A percentile compares a stretch with the other conserved stretches of the same genome.
Conservation (phyloP, 2,329 filamentous ascomycete species). For the Penicillium sp. region DNA sequence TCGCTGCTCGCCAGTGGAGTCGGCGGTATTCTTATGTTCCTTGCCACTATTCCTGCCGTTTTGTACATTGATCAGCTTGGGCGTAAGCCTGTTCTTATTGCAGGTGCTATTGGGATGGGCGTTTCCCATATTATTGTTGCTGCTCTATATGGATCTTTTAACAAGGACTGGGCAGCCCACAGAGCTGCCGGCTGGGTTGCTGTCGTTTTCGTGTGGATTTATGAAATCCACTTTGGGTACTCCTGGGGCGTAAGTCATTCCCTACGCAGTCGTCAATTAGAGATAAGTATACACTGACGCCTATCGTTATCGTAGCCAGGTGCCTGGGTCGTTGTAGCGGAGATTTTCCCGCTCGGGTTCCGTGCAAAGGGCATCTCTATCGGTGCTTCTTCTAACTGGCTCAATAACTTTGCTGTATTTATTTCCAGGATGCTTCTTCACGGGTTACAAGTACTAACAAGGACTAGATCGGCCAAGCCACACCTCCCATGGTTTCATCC, state of each 20-base stretch:
- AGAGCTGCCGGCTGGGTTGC: slow-evolving; percentile 67
- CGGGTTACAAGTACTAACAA: background rate
- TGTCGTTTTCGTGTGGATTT: slow-evolving; percentile 62
- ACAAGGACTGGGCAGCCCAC: slow-evolving; percentile 58
- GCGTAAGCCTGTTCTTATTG: slow-evolving; percentile 40
- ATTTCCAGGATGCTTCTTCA: slow-evolving; percentile 14
- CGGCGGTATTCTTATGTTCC: slow-evolving; percentile 40
- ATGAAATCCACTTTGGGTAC: slow-evolving; percentile 72
- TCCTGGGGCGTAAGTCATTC: slow-evolving; percentile 52
- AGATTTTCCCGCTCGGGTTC: slow-evolving; percentile 38
- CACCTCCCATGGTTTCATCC: slow-evolving; percentile 32
- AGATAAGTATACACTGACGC: background rate
- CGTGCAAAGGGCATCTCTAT: slow-evolving; percentile 39
- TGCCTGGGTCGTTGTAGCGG: slow-evolving; percentile 12
- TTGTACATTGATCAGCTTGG: slow-evolving; percentile 43
- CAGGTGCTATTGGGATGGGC: slow-evolving; percentile 66
- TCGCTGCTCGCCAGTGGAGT: slow-evolving; percentile 42
- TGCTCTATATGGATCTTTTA: slow-evolving; percentile 63
- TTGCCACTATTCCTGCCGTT: slow-evolving; percentile 42
- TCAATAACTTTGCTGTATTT: slow-evolving; percentile 41
- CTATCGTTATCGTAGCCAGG: background rate
- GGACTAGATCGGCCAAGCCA: slow-evolving; percentile 5
- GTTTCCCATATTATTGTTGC: slow-evolving; percentile 70
- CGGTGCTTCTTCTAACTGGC: slow-evolving; percentile 38
- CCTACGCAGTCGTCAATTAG: background rate